Conservation (phyloP, 208 protist species). For the Vickermania spadyakhi region DNA sequence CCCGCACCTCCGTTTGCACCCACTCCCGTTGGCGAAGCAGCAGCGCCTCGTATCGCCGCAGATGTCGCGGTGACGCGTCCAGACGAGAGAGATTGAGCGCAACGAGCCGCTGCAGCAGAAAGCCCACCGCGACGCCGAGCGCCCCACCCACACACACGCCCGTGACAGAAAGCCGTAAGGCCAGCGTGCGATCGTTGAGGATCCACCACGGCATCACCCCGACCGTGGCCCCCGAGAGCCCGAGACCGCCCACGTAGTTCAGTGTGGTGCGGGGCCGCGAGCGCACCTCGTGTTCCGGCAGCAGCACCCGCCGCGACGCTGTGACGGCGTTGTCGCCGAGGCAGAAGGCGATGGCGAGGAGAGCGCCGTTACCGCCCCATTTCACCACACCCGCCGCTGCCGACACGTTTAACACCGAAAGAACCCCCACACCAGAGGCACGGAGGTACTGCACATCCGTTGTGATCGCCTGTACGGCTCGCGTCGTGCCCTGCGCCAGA, state of each 20-base stretch:
- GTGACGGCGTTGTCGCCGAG: conserved; percentile 27
- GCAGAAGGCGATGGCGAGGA: conserved; percentile 62
- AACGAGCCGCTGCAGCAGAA: conserved; percentile 44
- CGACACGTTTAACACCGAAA: conserved; percentile 80
- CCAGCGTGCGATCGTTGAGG: conserved; percentile 47
- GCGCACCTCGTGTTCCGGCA: conserved; percentile 30
- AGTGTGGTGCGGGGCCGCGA: conserved; percentile 45
- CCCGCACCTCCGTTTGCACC: conserved; percentile 31
- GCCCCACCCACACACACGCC: conserved; percentile 51
- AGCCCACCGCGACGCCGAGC: conserved; percentile 48
- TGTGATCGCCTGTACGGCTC: conserved; percentile 60
- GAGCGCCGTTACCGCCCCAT: conserved; percentile 69
- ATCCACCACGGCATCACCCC: conserved; percentile 85
- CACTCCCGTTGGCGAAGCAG: conserved; percentile 60
- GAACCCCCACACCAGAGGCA: conserved; percentile 63
- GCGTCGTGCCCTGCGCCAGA: conserved; percentile 53
- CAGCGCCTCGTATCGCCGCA: conserved; percentile 77
- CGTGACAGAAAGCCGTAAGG: conserved; percentile 45
- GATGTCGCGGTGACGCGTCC: conserved; percentile 56
- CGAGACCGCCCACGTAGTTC: conserved; percentile 67
- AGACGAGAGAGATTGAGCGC: conserved; percentile 59
- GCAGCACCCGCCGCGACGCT: conserved; percentile 18
- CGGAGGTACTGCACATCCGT: conserved; percentile 76
- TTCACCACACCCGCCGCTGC: conserved; percentile 73
- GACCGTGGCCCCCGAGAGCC: conserved; percentile 59